A percentile compares a stretch with the other conserved stretches of the same genome.
Conservation (phyloP, 2,329 filamentous ascomycete genomes). For the Aureobasidium melanogenum region DNA sequence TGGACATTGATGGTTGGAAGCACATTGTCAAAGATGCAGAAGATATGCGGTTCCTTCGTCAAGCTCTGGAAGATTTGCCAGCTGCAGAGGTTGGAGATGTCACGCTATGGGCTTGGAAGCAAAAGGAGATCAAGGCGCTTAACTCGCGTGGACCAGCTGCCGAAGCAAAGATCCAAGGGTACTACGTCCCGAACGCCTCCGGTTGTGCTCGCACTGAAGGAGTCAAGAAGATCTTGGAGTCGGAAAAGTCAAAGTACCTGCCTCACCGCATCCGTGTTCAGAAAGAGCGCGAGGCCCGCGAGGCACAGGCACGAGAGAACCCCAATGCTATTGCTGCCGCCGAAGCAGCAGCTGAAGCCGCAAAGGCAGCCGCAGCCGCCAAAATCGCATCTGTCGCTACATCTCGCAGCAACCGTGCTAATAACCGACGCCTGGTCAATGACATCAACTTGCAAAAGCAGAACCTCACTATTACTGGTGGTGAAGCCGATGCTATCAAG, state of each 20-base stretch:
- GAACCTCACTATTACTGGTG: constrained; percentile 56
- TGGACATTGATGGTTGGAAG: constrained; percentile 65
- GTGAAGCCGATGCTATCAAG: constrained; percentile 73
- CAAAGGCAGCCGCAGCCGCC: constrained; percentile 59
- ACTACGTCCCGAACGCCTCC: constrained; percentile 77
- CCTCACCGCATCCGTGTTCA: constrained; percentile 96
- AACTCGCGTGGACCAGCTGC: constrained; percentile 50
- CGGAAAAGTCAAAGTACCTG: constrained; percentile 95
- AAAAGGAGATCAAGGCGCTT: constrained; percentile 62
- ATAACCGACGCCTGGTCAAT: constrained; percentile 87
- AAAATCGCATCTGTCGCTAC: constrained; percentile 79
- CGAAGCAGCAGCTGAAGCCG: constrained; percentile 53
- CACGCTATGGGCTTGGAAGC: constrained; percentile 59
- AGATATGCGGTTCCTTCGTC: constrained; percentile 49
- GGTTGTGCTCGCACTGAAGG: constrained; percentile 88
- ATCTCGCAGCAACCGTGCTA: constrained; percentile 87
- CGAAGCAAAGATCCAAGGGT: constrained; percentile 50
- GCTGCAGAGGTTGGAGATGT: constrained; percentile 47
- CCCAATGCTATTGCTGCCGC: constrained; percentile 32
- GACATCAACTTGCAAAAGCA: constrained; percentile 95
- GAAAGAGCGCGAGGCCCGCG: constrained; percentile 82
- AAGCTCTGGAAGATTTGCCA: constrained; percentile 39
- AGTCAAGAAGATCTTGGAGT: constrained; percentile 89
- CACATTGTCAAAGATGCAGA: constrained; percentile 60
- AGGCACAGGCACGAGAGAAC: constrained; percentile 62